Conservation (phyloP, 1,284 basidiomycete genomes). For the Rhodotorula sp. region DNA sequence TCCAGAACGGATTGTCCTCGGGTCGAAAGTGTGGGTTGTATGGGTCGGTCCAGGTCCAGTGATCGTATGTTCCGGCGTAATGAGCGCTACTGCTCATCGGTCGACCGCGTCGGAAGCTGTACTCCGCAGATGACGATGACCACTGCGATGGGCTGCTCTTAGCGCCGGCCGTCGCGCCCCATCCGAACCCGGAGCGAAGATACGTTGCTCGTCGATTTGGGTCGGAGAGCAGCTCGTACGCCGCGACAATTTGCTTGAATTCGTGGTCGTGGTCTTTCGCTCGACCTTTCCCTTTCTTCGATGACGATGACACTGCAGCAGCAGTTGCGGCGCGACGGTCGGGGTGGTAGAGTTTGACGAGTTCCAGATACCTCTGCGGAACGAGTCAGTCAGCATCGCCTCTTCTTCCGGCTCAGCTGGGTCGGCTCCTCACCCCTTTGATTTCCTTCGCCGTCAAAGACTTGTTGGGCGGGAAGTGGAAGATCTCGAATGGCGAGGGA, state of each 20-base stretch:
- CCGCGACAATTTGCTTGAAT: slow-evolving; percentile 39
- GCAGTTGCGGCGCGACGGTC: slow-evolving; percentile 7
- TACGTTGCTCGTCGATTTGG: slow-evolving; percentile 33
- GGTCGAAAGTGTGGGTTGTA: slow-evolving; percentile 30
- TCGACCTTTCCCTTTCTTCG: slow-evolving; percentile 8
- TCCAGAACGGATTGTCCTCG: not conserved
- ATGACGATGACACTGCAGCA: not conserved
- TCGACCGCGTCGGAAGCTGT: slow-evolving; percentile 32
- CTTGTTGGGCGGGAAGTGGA: slow-evolving; percentile 23
- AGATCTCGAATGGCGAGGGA: slow-evolving; percentile 38
- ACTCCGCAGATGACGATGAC: slow-evolving; percentile 22
- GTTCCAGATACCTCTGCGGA: slow-evolving; percentile 26
- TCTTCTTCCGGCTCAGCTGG: too few species aligned
- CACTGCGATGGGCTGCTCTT: slow-evolving; percentile 7
- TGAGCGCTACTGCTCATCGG: slow-evolving; percentile 22
- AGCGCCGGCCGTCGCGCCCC: slow-evolving; percentile 21
- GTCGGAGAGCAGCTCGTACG: slow-evolving; percentile 42
- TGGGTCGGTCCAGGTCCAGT: slow-evolving; percentile 32
- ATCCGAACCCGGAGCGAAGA: slow-evolving; percentile 37
- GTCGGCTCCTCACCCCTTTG: slow-evolving; percentile 13
- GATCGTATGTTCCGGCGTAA: not conserved
- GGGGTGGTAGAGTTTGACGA: slow-evolving; percentile 32
- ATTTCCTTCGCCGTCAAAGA: slow-evolving; percentile 6
- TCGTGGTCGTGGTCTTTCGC: slow-evolving; percentile 13
- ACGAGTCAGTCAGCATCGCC: not conserved